Evolutionary conservation across 1,284 basidiomycete genomes (phyloP), one percentile per base, ranked within the genome.

Genomic region (Pterula multifida): DNA sequence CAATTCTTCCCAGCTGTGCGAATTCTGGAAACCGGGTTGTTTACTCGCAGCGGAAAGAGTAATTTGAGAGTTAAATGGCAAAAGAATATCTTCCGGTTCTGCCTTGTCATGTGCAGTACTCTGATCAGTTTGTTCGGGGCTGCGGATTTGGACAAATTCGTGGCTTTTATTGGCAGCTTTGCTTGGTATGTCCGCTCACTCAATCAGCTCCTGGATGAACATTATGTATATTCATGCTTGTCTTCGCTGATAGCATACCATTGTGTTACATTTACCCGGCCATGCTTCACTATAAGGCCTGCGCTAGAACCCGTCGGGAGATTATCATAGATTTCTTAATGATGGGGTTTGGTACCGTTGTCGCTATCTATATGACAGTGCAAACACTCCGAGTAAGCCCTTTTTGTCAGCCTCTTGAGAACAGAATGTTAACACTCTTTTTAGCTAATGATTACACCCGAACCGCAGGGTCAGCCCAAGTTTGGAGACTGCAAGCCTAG

Each of bases 1-100:
- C 93, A 96, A 63, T 83, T 98, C 51, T 98, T 98, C 86, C 95
- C 95, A 0, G 96, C 94, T 1, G 84, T 97, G 46, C 81, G 93
- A 45, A 98, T 99, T 63, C 81, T 98, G 69, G 96, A 99, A 72
- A 95, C 95, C 58, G 94, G 90, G 1, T 62, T 98, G n/a, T 98
- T 98, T 64, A 78, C 80, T 49, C 81, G 79, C 49, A 96, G 93
- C 59, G 96, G 97, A 55, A 90, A 91, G 65, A 72, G 57, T 32
- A 68, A 84, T 60, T 54, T 63, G 32, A 69, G 73, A 50, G 81
- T 89, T 60, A 89, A 88, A 63, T 90, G 95, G 91, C 73, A 83
- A 60, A 98, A 98, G 81, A 98, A 98, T 61, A 61, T 78, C 22
- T 95, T 98, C 74, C 75, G 96, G 49, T 85, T 84, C 51, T 63